These are phyloP conservation scores for Podosphaera leucotricha DNA, from an alignment of 2,329 filamentous ascomycete genomes.

Conservation along the genomic window DNA sequence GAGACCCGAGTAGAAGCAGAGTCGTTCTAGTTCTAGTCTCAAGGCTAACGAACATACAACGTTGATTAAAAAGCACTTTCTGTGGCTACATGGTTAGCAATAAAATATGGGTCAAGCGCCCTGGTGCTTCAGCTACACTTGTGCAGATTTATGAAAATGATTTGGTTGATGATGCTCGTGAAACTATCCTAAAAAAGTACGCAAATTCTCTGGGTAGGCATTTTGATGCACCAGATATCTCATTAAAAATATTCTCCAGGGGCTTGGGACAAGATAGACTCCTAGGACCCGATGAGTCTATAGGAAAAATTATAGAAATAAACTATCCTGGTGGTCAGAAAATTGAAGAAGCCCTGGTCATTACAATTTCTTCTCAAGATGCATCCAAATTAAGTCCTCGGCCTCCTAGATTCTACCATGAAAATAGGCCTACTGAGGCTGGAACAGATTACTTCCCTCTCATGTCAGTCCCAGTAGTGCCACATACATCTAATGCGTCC, in stretches of 20 bases:
- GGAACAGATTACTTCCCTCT: constrained; percentile 69
- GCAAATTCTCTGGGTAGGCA: constrained; percentile 71
- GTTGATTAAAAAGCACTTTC: neutral
- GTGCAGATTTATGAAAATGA: constrained; percentile 72
- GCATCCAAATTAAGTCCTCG: constrained; percentile 65
- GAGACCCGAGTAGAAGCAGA: too few species aligned
- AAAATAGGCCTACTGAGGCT: constrained; percentile 39
- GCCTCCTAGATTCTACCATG: constrained; percentile 28
- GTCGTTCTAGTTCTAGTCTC: neutral
- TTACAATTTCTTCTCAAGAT: constrained; percentile 56
- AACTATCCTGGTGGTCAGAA: constrained; percentile 73
- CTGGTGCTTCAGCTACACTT: constrained; percentile 63
- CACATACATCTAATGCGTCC: constrained; percentile 12
- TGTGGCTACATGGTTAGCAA: constrained; percentile 31
- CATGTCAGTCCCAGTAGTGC: constrained; percentile 23
- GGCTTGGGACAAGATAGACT: constrained; percentile 42
- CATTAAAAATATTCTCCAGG: constrained; percentile 51
- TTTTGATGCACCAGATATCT: constrained; percentile 79
- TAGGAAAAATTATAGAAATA: constrained; percentile 52
- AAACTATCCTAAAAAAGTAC: constrained; percentile 82
- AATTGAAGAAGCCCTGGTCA: constrained; percentile 72
- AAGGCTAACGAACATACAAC: neutral
- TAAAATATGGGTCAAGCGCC: constrained; percentile 90
- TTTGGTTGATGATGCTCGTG: constrained; percentile 81
- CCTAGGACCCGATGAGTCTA: constrained; percentile 67